phyloP scores from a whole-genome alignment of 179 eudicot species.

The Camellia oleifera region DNA sequence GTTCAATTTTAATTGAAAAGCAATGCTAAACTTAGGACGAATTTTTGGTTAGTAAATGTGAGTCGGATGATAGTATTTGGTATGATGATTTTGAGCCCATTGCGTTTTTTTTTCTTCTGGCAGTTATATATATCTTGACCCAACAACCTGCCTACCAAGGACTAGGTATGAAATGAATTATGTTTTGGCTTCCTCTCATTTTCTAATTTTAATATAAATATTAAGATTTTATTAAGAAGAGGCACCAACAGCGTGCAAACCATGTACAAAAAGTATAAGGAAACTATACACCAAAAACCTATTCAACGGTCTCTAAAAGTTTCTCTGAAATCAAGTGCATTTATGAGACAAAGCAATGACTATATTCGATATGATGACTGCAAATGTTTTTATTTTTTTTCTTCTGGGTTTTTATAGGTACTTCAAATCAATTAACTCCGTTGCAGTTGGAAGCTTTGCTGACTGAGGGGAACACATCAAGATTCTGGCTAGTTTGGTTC shows the following conservation, averaged over 20 bases:
- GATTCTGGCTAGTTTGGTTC: slow-evolving; percentile 84
- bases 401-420: slow-evolving; percentile 38
- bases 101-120: slow-evolving; percentile 22
- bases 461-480: slow-evolving; percentile 74
- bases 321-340: slow-evolving; percentile 12
- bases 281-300: too few species aligned
- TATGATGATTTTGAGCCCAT: not conserved
- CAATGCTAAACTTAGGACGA: not conserved
- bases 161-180: slow-evolving; percentile 48
- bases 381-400: not conserved
- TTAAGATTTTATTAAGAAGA: too few species aligned
- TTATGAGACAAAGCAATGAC: not conserved
- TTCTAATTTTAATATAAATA: not conserved
- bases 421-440: slow-evolving; percentile 63
- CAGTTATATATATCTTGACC: slow-evolving; percentile 67
- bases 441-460: slow-evolving; percentile 84
- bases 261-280: too few species aligned
- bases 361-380: not conserved
- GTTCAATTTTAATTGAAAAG: not conserved
- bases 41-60: not conserved
- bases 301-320: slow-evolving; percentile 1
- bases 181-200: slow-evolving; percentile 3
- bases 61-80: not conserved
- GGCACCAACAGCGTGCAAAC: too few species aligned
- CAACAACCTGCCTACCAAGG: slow-evolving; percentile 79